A percentile compares a stretch with the other conserved stretches of the same genome.
phyloP scores from a whole-genome alignment of 2,329 filamentous ascomycete genomes.

The Fusarium sp. region DNA sequence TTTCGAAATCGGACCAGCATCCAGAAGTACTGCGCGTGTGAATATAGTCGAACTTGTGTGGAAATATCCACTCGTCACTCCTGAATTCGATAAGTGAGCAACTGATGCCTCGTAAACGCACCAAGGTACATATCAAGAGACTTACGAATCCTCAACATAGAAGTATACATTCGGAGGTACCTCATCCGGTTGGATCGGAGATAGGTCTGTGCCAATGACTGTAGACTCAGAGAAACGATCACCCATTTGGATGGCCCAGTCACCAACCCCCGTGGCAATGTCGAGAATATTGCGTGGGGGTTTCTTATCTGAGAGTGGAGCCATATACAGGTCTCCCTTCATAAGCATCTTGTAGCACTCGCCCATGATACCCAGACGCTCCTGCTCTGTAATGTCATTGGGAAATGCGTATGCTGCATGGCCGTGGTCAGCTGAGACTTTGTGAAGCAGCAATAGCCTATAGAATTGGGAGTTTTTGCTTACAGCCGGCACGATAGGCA shows the following conservation, averaged over 20 bases:
- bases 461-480: conserved; percentile 36
- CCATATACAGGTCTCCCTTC: conserved; percentile 55
- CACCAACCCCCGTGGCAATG: conserved; percentile 60
- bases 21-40: conserved; percentile 63
- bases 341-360: conserved; percentile 54
- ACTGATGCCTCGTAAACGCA: too few species aligned
- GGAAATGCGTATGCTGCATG: conserved; percentile 59
- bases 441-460: too few species aligned
- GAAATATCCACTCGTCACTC: conserved; percentile 60
- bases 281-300: conserved; percentile 56
- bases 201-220: conserved; percentile 74
- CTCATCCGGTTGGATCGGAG: conserved; percentile 72
- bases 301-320: conserved; percentile 52
- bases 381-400: conserved; percentile 58
- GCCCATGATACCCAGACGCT: conserved; percentile 56
- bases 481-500: conserved; percentile 61
- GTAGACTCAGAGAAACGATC: conserved; percentile 68
- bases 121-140: neutral
- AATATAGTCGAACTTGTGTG: conserved; percentile 67
- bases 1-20: conserved; percentile 62
- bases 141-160: conserved; percentile 72
- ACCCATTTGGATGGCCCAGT: conserved; percentile 76
- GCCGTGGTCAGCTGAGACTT: conserved; percentile 9
- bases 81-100: conserved; percentile 35
- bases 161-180: conserved; percentile 81